Percentiles rank a stretch among this genome's conserved stretches.
phyloP scores from a whole-genome alignment of 78 protist species.

The Isochrysis galbana region DNA sequence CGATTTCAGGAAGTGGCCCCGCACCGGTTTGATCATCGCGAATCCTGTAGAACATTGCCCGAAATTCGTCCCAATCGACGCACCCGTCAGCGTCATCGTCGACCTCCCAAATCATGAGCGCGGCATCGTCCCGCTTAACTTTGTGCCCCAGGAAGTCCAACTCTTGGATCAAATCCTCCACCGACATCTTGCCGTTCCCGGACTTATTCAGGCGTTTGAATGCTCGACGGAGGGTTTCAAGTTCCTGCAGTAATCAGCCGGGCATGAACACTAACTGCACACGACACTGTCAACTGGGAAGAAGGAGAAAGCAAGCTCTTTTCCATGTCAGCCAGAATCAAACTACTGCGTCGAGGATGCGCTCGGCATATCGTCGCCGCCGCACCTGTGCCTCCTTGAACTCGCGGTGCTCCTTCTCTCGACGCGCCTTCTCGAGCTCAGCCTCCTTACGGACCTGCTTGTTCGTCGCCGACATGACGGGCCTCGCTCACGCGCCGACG shows the following conservation, averaged over 20 bases:
- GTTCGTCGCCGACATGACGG: no score
- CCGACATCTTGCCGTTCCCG: background rate
- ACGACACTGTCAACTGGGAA: background rate
- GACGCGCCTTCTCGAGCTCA: background rate
- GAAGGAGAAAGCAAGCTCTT: background rate
- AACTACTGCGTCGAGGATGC: background rate
- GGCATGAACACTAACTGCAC: background rate
- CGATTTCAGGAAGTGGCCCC: no score
- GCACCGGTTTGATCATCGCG: background rate
- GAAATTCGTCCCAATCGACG: slow-evolving; percentile 1
- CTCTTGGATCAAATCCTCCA: background rate
- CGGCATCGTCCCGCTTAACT: slow-evolving; percentile 4
- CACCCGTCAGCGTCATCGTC: background rate
- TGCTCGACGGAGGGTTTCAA: background rate
- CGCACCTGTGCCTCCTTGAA: slow-evolving; percentile 3
- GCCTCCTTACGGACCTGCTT: background rate
- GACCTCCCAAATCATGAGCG: background rate
- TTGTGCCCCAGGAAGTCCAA: background rate
- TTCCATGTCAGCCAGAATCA: background rate
- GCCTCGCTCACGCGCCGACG: no score
- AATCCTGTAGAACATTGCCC: background rate
- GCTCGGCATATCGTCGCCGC: background rate
- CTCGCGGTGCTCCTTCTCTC: background rate
- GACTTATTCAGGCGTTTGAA: background rate
- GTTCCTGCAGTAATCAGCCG: background rate